Conservation (phyloP, 148 eudicot species). For the Fagopyrum tataricum region DNA sequence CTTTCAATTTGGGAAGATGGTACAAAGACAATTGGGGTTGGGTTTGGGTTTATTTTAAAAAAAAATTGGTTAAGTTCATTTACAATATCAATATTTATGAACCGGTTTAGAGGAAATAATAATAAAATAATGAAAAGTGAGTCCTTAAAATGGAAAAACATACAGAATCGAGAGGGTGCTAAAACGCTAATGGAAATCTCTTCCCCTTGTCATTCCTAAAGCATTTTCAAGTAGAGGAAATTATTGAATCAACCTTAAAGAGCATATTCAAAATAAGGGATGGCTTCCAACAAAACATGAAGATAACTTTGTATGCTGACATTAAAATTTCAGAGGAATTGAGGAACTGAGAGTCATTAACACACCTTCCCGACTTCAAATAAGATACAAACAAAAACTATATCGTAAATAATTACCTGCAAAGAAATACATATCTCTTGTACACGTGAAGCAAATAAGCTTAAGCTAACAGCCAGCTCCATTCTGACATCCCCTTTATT, state of each 20-base stretch:
- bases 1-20: no score
- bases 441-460: constrained; percentile 97
- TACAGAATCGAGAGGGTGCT: no score
- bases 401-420: constrained; percentile 44
- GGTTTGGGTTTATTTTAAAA: no score
- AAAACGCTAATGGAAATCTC: no score
- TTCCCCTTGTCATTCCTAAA: constrained; percentile 85
- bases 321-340: not conserved
- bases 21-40: no score
- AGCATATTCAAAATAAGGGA: constrained; percentile 81
- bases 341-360: constrained; percentile 4
- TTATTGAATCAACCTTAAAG: constrained; percentile 51
- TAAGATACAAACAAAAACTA: constrained; percentile 1
- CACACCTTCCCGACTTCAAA: not conserved
- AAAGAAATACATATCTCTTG: constrained; percentile 97
- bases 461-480: constrained; percentile 97
- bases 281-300: constrained; percentile 57
- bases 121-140: no score
- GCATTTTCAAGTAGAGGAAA: constrained; percentile 54
- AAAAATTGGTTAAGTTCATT: no score
- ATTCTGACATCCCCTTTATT: constrained; percentile 98
- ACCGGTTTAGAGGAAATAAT: no score
- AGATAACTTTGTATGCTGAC: not conserved
- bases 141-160: no score
- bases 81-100: no score